Evolutionary conservation across 305 asterid species (phyloP), one percentile per base, ranked within the genome.

Genomic region (Rubia peregrina): DNA sequence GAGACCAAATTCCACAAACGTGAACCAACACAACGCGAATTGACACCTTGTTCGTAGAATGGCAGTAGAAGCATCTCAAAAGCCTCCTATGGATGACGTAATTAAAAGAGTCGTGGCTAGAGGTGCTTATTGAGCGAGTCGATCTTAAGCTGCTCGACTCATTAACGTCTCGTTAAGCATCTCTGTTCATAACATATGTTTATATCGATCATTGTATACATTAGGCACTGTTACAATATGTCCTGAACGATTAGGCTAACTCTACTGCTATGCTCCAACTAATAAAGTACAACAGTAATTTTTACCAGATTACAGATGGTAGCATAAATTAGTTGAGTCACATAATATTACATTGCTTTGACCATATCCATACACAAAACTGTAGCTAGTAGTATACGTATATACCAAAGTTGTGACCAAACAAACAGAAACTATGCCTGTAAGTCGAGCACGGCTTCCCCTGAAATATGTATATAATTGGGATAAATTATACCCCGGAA

Each of bases 361-460:
- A 55, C 65, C 63, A 61, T 76, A 73, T 66, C 68, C n/a, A n/a
- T n/a, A n/a, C n/a, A n/a, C n/a, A n/a, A 53, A 13, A 22, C 48
- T 73, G 69, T 36, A 48, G 33, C 60, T 59, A 48, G 61, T 19
- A 55, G 53, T 69, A 69, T 43, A 67, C 1, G n/a, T n/a, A 24
- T 51, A 13, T 71, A 51, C 40, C 42, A 51, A 40, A 41, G 48
- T 49, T 64, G 43, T 9, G n/a, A 59, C 38, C 22, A 19, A 64
- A 24, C 46, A 49, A 48, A 30, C 62, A 44, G 57, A 53, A 44
- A 68, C 80, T 77, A 80, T 8, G 76, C 72, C 76, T 41, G 78
- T 53, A 68, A 46, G 70, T 83, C 82, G 59, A 80, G 84, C 70
- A 80, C 80, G 5, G 80, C 80, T 74, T 78, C 83, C 33, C 86